A percentile compares a stretch with the other conserved stretches of the same genome.
These are phyloP conservation scores for Alternaria ventricosa DNA, from an alignment of 2,329 filamentous ascomycete genomes.

Conservation along the genomic window DNA sequence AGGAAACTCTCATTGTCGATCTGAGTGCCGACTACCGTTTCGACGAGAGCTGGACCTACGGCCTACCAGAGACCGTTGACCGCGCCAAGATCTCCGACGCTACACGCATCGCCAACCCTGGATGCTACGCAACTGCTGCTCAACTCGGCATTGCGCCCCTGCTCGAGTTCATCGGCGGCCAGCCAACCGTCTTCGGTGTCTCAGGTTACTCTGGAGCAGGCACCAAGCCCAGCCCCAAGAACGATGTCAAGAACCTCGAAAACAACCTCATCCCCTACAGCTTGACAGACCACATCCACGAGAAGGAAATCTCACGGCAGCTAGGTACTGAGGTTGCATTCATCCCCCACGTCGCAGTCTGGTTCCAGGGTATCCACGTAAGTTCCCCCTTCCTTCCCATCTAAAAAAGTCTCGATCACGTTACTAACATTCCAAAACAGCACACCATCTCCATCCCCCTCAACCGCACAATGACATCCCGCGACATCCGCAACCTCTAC, in stretches of 20 bases:
- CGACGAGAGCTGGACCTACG: constrained; percentile 84
- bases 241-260: constrained; percentile 80
- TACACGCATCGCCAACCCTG: constrained; percentile 87
- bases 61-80: constrained; percentile 83
- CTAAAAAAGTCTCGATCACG: neutral
- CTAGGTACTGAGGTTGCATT: constrained; percentile 80
- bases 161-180: constrained; percentile 75
- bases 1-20: constrained; percentile 82
- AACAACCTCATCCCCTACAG: constrained; percentile 93
- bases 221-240: constrained; percentile 93
- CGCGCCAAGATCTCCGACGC: constrained; percentile 78
- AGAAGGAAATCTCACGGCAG: constrained; percentile 84
- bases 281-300: constrained; percentile 92
- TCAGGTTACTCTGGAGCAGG: constrained; percentile 95
- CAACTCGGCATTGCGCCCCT: constrained; percentile 88
- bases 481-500: constrained; percentile 92
- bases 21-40: constrained; percentile 97
- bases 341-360: constrained; percentile 91
- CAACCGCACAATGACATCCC: constrained; percentile 82
- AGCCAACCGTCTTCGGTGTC: constrained; percentile 86
- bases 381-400: constrained; percentile 19
- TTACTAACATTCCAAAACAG: constrained; percentile 41
- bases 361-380: constrained; percentile 92
- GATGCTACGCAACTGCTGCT: constrained; percentile 92
- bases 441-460: constrained; percentile 91